Evolutionary conservation across 129 eudicot genomes (phyloP).

Genomic region (Mikania micrantha): DNA sequence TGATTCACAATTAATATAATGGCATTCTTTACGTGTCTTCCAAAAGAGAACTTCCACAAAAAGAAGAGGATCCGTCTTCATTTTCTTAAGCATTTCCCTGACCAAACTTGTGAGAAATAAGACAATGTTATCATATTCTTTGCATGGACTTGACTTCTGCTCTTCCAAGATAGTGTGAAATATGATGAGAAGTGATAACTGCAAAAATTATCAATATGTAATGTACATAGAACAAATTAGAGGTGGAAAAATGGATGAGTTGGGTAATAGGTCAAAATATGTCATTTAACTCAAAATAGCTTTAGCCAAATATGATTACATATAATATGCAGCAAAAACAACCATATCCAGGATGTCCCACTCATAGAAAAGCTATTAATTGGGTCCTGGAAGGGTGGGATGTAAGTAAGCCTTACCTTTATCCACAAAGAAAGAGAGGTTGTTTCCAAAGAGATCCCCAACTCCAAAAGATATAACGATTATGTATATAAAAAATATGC

Average conservation of each 20-base stretch:
- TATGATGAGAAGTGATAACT: slow-evolving; percentile 71
- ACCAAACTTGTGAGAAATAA: slow-evolving; percentile 62
- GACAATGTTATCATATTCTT: slow-evolving; percentile 64
- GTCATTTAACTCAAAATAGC: not conserved
- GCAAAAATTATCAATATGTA: slow-evolving; percentile 26
- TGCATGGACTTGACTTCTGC: slow-evolving; percentile 64
- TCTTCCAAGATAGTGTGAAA: slow-evolving; percentile 78
- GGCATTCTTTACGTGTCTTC: slow-evolving; percentile 88
- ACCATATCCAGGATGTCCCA: too few relatives aligned
- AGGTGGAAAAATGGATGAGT: not conserved
- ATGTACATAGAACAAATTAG: slow-evolving; percentile 2
- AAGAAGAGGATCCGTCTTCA: slow-evolving; percentile 83
- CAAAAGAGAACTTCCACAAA: slow-evolving; percentile 83
- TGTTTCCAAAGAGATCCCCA: too few relatives aligned
- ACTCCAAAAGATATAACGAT: too few relatives aligned
- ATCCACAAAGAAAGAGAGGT: too few relatives aligned
- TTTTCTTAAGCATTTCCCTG: slow-evolving; percentile 80
- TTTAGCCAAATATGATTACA: not conserved
- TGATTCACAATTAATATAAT: slow-evolving; percentile 67
- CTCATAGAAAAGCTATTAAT: too few relatives aligned
- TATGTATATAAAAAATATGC: not conserved
- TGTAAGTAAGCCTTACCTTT: too few relatives aligned
- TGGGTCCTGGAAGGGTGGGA: too few relatives aligned
- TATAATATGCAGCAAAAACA: too few relatives aligned
- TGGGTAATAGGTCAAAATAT: not conserved